These are phyloP conservation scores for Carex parvula DNA, from an alignment of 176 grass and related monocot species.

Conservation along the genomic window DNA sequence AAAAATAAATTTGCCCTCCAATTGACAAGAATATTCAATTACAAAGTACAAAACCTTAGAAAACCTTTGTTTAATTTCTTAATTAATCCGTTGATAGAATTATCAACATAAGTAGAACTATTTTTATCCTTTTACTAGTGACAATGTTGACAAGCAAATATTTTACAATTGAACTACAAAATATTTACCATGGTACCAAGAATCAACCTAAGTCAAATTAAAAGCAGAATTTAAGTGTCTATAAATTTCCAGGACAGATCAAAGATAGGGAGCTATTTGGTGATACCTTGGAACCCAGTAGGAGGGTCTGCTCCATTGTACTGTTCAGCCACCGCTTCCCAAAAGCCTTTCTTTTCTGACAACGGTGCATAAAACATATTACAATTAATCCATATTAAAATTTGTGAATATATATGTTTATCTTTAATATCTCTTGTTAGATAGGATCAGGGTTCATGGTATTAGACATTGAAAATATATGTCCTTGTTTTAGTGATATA, in stretches of 20 bases:
- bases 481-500: not conserved
- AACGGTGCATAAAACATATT: slow-evolving; percentile 28
- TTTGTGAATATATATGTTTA: slow-evolving; percentile 3
- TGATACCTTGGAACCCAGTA: slow-evolving; percentile 81
- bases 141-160: not conserved
- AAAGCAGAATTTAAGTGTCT: not conserved
- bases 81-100: not conserved
- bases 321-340: slow-evolving; percentile 51
- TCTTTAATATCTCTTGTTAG: not conserved
- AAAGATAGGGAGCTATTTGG: not conserved
- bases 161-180: not conserved
- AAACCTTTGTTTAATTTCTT: not conserved
- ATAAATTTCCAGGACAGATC: not conserved
- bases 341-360: slow-evolving; percentile 63
- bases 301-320: slow-evolving; percentile 82
- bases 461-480: not conserved
- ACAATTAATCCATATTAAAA: slow-evolving; percentile 28
- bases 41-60: not conserved
- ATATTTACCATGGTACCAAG: not conserved
- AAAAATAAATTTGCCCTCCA: not conserved
- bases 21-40: not conserved
- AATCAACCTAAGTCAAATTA: not conserved
- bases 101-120: not conserved
- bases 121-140: not conserved
- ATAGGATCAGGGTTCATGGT: not conserved